These are phyloP conservation scores for Chaetomium globosum DNA, from an alignment of 2,329 filamentous ascomycete species.

Conservation along the genomic window DNA sequence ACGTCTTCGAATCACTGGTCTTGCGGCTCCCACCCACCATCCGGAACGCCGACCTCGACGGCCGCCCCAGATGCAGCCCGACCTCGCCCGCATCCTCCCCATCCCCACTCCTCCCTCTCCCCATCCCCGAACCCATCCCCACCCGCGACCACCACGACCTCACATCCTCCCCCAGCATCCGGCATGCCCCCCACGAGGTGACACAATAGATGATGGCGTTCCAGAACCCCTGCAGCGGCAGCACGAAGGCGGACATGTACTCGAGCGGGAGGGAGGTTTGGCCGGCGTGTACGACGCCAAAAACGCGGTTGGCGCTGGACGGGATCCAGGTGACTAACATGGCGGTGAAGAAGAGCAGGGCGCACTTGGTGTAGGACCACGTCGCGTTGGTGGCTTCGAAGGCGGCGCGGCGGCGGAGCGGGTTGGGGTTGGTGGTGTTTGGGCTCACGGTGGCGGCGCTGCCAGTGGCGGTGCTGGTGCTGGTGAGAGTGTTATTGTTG, in stretches of 20 bases:
- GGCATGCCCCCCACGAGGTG: constrained; percentile 68
- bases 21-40: constrained; percentile 37
- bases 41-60: constrained; percentile 38
- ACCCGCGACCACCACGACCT: constrained; percentile 21
- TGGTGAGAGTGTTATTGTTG: background rate
- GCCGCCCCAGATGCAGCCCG: constrained; percentile 13
- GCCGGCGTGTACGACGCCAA: constrained; percentile 63
- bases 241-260: constrained; percentile 70
- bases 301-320: constrained; percentile 76
- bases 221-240: constrained; percentile 84
- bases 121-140: constrained; percentile 8
- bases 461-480: constrained; percentile 28
- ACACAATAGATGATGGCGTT: constrained; percentile 76
- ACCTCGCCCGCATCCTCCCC: constrained; percentile 16
- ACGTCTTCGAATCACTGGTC: constrained; percentile 41
- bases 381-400: constrained; percentile 64
- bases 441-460: constrained; percentile 5
- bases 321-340: constrained; percentile 76
- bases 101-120: constrained; percentile 24
- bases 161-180: constrained; percentile 49
- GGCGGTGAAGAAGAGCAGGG: constrained; percentile 71
- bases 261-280: constrained; percentile 62
- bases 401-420: constrained; percentile 43
- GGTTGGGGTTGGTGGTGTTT: constrained; percentile 25
- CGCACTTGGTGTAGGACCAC: constrained; percentile 70